phyloP scores from a whole-genome alignment of 2,329 filamentous ascomycete species.

The Macrophomina tecta region DNA sequence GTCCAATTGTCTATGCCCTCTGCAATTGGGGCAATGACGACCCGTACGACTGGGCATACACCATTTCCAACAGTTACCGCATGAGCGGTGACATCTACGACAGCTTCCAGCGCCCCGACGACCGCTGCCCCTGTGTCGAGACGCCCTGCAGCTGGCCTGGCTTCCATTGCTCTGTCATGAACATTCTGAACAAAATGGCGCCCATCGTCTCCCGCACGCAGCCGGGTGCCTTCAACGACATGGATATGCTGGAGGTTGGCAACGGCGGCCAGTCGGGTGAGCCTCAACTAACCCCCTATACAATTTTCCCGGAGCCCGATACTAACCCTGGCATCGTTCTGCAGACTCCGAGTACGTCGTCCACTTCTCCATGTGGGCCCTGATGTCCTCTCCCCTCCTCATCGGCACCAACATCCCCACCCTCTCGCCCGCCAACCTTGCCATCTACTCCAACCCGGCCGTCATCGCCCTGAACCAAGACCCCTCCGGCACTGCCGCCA shows the following conservation, averaged over 20 bases:
- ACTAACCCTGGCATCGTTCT: conserved; percentile 30
- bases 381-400: conserved; percentile 55
- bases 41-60: conserved; percentile 53
- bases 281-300: neutral
- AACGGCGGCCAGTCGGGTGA: conserved; percentile 45
- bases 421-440: conserved; percentile 50
- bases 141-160: conserved; percentile 53
- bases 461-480: conserved; percentile 59
- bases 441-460: conserved; percentile 56
- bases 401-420: conserved; percentile 54
- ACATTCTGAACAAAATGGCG: conserved; percentile 57
- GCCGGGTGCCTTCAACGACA: conserved; percentile 55
- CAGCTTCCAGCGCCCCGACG: conserved; percentile 52
- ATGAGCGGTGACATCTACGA: conserved; percentile 57
- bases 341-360: conserved; percentile 51
- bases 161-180: conserved; percentile 57
- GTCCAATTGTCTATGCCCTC: conserved; percentile 54
- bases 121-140: conserved; percentile 50
- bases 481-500: conserved; percentile 48
- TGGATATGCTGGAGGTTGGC: conserved; percentile 58
- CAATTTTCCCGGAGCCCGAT: neutral
- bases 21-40: conserved; percentile 61
- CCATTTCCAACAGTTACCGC: conserved; percentile 55
- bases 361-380: conserved; percentile 58
- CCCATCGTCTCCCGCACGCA: conserved; percentile 49